These are phyloP conservation scores for Paraconiothyrium brasiliense DNA, from an alignment of 2,329 filamentous ascomycete genomes.

Conservation along the genomic window DNA sequence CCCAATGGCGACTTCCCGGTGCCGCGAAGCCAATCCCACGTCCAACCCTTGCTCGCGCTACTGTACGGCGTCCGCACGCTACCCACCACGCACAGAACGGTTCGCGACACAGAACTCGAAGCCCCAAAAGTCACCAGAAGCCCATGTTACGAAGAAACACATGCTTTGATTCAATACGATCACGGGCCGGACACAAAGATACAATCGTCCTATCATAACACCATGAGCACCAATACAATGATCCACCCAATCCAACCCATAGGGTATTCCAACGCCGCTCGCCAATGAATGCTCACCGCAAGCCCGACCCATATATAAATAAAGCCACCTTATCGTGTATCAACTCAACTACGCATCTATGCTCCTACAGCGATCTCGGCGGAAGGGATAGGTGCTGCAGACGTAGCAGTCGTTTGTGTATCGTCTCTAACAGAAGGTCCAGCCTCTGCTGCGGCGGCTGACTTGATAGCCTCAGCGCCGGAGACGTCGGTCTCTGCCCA, in stretches of 20 bases:
- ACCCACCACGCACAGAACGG: neutral
- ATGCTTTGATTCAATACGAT: constrained; percentile 2
- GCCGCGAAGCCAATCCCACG: neutral
- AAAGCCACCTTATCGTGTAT: neutral
- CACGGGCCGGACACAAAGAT: constrained; percentile 10
- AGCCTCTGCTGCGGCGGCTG: constrained; percentile 39
- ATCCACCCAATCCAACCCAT: constrained; percentile 6
- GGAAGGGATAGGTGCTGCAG: constrained; percentile 26
- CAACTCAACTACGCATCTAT: neutral
- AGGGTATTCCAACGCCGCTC: constrained; percentile 21
- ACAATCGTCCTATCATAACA: constrained; percentile 12
- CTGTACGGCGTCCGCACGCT: neutral
- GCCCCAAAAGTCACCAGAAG: neutral
- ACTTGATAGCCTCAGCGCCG: constrained; percentile 53
- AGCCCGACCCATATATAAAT: constrained; percentile 9
- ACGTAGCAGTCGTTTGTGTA: constrained; percentile 31
- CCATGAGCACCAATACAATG: constrained; percentile 8
- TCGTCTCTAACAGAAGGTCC: constrained; percentile 37
- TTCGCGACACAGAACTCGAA: neutral
- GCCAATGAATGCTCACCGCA: constrained; percentile 5
- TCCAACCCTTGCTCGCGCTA: neutral
- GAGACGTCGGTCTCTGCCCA: constrained; percentile 81
- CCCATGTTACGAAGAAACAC: neutral
- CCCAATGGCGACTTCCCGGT: constrained; percentile 13
- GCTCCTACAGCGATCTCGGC: constrained; percentile 19